Evolutionary conservation across 2,329 filamentous ascomycete species (phyloP), one percentile per base, ranked within the genome.

Genomic region (Teratosphaeria zuluensis): DNA sequence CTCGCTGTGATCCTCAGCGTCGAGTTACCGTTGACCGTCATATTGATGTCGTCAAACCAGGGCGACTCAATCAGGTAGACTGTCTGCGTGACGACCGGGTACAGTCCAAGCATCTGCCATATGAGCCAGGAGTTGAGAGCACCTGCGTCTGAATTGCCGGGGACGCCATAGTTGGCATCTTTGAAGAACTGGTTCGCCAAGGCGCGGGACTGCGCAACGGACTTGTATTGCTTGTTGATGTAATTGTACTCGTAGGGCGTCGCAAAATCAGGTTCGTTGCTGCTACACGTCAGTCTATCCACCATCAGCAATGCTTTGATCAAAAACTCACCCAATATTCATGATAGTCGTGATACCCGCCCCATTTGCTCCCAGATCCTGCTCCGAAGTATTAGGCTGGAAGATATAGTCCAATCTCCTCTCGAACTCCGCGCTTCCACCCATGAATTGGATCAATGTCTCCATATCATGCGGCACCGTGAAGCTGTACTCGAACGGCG

Each of bases 1-100:
- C 64, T 65, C 0, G 80, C 77, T 0, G 68, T 76, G 38, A 84
- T 81, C 1, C 75, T 72, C 38, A 84, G 63, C 1, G 72, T 75
- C 2, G 68, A 64, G 42, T 67, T 63, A 7, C 58, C 62, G 38
- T 64, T 67, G 2, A 70, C 56, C 6, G 59, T 75, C 35, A 69
- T 65, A 42, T 75, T 66, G 32, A 70, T 62, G 31, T 69, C 64
- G 1, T 21, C 30, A 46, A 69, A 68, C 67, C 67, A 69, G 0
- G 66, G 67, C 11, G 58, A 62, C 7, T 56, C 58, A 48, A 69
- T 54, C 9, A 67, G 56, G 32, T 58, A 58, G 0, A 63, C 59
- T 7, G 64, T 46, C 51, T 70, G 68, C 0, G 67, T 69, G 1
- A 69, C 68, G 4, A 71, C 64, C 7, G 68, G 69, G 55, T 71